A percentile compares a stretch with the other conserved stretches of the same genome.
Evolutionary conservation across 495 filamentous ascomycete genomes (phyloP).

Genomic region (Penicillium diatomitis): DNA sequence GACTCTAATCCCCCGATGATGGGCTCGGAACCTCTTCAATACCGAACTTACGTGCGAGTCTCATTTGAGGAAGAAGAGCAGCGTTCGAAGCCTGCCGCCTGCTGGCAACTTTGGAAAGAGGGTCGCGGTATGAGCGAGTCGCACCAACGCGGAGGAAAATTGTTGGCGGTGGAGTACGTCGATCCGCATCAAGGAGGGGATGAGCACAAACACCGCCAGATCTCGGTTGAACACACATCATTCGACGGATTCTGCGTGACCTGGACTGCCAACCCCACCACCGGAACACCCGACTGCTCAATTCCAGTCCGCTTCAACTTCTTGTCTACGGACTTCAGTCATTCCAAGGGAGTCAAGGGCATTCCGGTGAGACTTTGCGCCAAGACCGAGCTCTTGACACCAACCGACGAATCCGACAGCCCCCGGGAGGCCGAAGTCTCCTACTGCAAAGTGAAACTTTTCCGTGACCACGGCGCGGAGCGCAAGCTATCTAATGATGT

Average conservation of each 20-base stretch:
- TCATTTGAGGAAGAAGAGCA: slow-evolving; percentile 93
- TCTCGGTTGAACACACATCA: slow-evolving; percentile 71
- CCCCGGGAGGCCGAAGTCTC: slow-evolving; percentile 55
- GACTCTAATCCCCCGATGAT: slow-evolving; percentile 46
- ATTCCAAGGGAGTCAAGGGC: slow-evolving; percentile 93
- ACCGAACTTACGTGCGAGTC: slow-evolving; percentile 78
- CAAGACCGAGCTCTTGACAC: slow-evolving; percentile 59
- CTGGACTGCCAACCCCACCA: slow-evolving; percentile 63
- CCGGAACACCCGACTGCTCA: slow-evolving; percentile 55
- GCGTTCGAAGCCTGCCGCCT: slow-evolving; percentile 63
- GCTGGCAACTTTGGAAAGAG: slow-evolving; percentile 95
- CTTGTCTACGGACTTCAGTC: slow-evolving; percentile 91
- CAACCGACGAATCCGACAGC: slow-evolving; percentile 33
- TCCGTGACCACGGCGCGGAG: slow-evolving; percentile 89
- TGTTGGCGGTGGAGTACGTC: slow-evolving; percentile 86
- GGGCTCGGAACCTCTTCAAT: slow-evolving; percentile 45
- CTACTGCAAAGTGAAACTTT: slow-evolving; percentile 92
- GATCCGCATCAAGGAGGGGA: slow-evolving; percentile 59
- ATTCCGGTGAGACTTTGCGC: slow-evolving; percentile 84
- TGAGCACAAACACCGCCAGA: slow-evolving; percentile 56
- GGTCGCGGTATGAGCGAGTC: slow-evolving; percentile 83
- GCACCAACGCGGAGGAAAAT: slow-evolving; percentile 74
- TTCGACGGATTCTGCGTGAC: slow-evolving; percentile 87
- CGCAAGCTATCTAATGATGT: slow-evolving; percentile 88
- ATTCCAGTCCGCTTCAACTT: slow-evolving; percentile 92